These are phyloP conservation scores for Wickerhamiella sorbophila DNA, from an alignment of 805 yeast species.

Conservation along the genomic window DNA sequence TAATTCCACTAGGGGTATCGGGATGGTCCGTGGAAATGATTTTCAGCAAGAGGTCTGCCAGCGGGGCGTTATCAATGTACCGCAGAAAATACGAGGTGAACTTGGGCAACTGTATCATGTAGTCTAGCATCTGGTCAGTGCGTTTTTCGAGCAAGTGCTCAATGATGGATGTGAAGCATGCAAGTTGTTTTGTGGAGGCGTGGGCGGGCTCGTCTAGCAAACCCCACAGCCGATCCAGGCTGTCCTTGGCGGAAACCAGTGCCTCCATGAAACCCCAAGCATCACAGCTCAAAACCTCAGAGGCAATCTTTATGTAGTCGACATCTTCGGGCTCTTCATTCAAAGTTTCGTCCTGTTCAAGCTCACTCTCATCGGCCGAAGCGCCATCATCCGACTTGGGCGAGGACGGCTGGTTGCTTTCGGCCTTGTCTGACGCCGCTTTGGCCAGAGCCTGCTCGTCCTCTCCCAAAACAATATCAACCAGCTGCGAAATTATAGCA, in stretches of 20 bases:
- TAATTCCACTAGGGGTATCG: conserved; percentile 75
- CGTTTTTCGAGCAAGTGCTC: conserved; percentile 84
- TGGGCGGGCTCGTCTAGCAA: conserved; percentile 56
- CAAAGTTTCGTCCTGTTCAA: conserved; percentile 7
- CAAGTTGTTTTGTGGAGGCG: conserved; percentile 60
- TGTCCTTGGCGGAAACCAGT: conserved; percentile 56
- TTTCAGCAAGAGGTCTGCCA: conserved; percentile 83
- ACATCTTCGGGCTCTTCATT: conserved; percentile 12
- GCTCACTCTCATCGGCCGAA: conserved; percentile 26
- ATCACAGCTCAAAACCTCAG: conserved; percentile 81
- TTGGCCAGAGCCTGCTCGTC: background rate
- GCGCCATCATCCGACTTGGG: conserved; percentile 23
- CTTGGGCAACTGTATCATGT: conserved; percentile 50
- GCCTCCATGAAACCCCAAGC: conserved; percentile 90
- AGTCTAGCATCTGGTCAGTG: conserved; percentile 60
- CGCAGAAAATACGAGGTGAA: conserved; percentile 68
- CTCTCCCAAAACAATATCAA: conserved; percentile 31
- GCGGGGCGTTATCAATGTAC: conserved; percentile 83
- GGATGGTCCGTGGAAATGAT: conserved; percentile 88
- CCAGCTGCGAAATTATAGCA: conserved; percentile 50
- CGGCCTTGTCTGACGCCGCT: conserved; percentile 12
- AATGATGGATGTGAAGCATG: conserved; percentile 81
- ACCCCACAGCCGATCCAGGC: conserved; percentile 64
- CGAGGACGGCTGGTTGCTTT: conserved; percentile 26
- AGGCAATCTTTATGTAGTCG: conserved; percentile 49